These are phyloP conservation scores for Candida quercuum DNA, from an alignment of 805 yeast genomes.

Conservation along the genomic window DNA sequence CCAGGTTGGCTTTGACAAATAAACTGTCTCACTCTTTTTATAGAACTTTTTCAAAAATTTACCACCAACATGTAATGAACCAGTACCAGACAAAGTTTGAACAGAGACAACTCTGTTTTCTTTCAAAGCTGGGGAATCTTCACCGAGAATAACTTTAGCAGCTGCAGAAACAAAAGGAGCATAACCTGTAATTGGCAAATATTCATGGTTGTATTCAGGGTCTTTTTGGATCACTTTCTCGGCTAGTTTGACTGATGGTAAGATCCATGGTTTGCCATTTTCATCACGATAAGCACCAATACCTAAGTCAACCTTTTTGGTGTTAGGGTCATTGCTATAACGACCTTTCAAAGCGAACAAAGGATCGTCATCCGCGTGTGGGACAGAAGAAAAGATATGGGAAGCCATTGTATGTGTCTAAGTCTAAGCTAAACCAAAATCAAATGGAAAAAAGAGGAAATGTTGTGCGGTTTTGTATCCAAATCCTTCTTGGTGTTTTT, in stretches of 20 bases:
- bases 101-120: conserved; percentile 52
- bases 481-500: too few species aligned
- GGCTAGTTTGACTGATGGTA: conserved; percentile 65
- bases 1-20: conserved; percentile 93
- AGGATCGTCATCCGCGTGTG: conserved; percentile 78
- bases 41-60: conserved; percentile 31
- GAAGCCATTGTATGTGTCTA: neutral
- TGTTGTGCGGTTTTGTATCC: neutral
- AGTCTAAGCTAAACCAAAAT: neutral
- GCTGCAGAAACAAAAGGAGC: conserved; percentile 64
- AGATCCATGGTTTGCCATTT: conserved; percentile 64
- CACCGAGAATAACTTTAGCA: conserved; percentile 68
- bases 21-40: conserved; percentile 41
- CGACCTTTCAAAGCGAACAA: conserved; percentile 77
- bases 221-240: conserved; percentile 57
- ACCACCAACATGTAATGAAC: conserved; percentile 90
- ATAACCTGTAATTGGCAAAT: conserved; percentile 76
- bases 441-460: neutral
- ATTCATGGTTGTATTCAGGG: conserved; percentile 75
- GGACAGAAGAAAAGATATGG: conserved; percentile 42
- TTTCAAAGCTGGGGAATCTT: conserved; percentile 43
- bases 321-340: conserved; percentile 49
- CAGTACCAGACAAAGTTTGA: conserved; percentile 84
- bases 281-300: conserved; percentile 78
- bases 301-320: conserved; percentile 76